These are phyloP conservation scores for Aspergillus egyptiacus DNA, from an alignment of 495 filamentous ascomycete species.

Conservation along the genomic window DNA sequence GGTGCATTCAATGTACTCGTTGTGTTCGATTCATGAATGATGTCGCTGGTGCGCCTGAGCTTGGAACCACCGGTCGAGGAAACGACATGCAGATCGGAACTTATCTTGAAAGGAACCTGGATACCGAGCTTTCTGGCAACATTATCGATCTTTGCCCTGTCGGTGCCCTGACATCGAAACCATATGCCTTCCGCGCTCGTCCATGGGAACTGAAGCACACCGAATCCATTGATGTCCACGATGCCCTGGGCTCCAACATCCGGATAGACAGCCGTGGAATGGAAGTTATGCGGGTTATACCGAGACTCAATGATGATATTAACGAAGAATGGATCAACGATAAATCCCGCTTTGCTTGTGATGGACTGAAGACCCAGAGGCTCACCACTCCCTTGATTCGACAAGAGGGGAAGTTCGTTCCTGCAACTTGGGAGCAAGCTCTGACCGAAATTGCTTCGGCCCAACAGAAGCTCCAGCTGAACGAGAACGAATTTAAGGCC, in stretches of 20 bases:
- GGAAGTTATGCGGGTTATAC: constrained; percentile 91
- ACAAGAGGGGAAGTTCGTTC: constrained; percentile 78
- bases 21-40: constrained; percentile 98
- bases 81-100: constrained; percentile 98
- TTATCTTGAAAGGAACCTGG: constrained; percentile 85
- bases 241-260: constrained; percentile 90
- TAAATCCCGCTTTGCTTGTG: constrained; percentile 93
- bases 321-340: constrained; percentile 99
- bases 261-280: constrained; percentile 87
- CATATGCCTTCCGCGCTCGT: constrained; percentile 92
- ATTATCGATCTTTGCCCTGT: constrained; percentile 98
- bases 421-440: constrained; percentile 90
- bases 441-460: constrained; percentile 76
- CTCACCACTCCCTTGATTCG: constrained; percentile 89
- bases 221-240: constrained; percentile 90
- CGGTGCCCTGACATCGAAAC: constrained; percentile 91
- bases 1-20: constrained; percentile 97
- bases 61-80: constrained; percentile 89
- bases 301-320: constrained; percentile 90
- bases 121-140: constrained; percentile 92
- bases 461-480: constrained; percentile 65
- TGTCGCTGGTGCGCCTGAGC: constrained; percentile 87
- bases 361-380: constrained; percentile 92
- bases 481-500: constrained; percentile 91
- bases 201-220: constrained; percentile 94